phyloP scores from a whole-genome alignment of 1,139 yeast genomes.

The Sugiyamaella sp. region DNA sequence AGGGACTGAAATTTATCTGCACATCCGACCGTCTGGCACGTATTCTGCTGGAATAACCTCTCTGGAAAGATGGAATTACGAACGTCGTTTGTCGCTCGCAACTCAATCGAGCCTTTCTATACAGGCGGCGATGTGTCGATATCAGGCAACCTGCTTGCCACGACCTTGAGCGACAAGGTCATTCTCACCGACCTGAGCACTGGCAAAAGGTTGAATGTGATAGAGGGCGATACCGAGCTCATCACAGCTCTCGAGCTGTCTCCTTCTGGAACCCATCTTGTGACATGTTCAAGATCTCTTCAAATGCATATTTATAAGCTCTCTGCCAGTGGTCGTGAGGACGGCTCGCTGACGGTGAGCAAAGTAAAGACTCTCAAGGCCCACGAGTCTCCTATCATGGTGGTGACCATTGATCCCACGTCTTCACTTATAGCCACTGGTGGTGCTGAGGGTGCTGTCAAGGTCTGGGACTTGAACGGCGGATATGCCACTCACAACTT shows the following conservation, averaged over 20 bases:
- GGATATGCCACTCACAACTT: conserved; percentile 87
- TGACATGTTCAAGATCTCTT: conserved; percentile 81
- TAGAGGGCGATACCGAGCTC: conserved; percentile 86
- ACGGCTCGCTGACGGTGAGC: conserved; percentile 19
- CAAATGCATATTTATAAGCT: conserved; percentile 69
- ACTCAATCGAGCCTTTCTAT: conserved; percentile 67
- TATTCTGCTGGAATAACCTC: no score
- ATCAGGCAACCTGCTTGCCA: conserved; percentile 71
- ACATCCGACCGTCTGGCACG: no score
- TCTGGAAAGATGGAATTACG: conserved; percentile 18
- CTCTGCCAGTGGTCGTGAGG: conserved; percentile 25
- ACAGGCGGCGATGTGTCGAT: conserved; percentile 82
- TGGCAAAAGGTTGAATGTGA: conserved; percentile 58
- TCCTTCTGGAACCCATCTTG: conserved; percentile 71
- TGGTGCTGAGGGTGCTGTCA: conserved; percentile 89
- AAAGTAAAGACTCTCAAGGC: conserved; percentile 47
- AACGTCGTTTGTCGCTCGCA: conserved; percentile 9
- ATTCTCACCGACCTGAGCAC: conserved; percentile 65
- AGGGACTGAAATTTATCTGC: conserved; percentile 14
- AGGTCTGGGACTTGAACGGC: conserved; percentile 90
- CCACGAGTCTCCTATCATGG: conserved; percentile 77
- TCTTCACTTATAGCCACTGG: conserved; percentile 91
- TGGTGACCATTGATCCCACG: conserved; percentile 74
- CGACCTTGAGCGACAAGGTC: conserved; percentile 75
- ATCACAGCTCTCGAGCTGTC: conserved; percentile 75